Evolutionary conservation across 1,139 yeast genomes (phyloP), one percentile per base, ranked within the genome.

Genomic region (Casaregolazyma lundiana): DNA sequence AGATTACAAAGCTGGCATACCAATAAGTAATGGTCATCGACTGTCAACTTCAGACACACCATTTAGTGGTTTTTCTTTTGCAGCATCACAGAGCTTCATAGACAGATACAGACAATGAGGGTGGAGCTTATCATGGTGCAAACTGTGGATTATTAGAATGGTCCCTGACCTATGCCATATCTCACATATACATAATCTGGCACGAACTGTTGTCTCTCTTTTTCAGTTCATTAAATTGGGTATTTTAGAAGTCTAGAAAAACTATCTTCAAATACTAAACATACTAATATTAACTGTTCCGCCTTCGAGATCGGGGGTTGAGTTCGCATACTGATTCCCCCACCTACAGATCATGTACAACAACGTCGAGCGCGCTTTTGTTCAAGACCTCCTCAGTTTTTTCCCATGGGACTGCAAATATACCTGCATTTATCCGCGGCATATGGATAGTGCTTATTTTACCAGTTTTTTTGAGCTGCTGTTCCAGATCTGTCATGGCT

Each of bases 361-460:
- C 81, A 32, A 68, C 67, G 45, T 70, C 70, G 7, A 64, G 57
- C 8, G 60, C 63, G 6, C 63, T 53, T 21, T 61, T 55, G 24
- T 64, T 50, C 51, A 85, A 60, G 0, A 75, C 76, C 7, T 52
- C 59, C 56, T 78, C 92, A 0, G 95, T 85, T 6, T 72, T 56
- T 26, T 70, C 74, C 95, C 95, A 86, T 0, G 95, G 94, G 1
- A 84, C 90, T 1, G 75, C 75, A 62, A 87, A 86, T 5, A 86
- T 73, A 0, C 95, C 95, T 8, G 94, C 78, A 58, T 87, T 86
- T 55, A 87, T 85, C 62, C 77, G 75, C 22, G 95, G 96, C 82
- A 87, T 79, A 53, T 72, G 73, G 4, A 84, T 48, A 2, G 51
- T 39, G 6, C 15, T 34, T 20, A n/a, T 46, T 15, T 13, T 16